phyloP scores from a whole-genome alignment of 495 filamentous ascomycete species.

The Ramalina intermedia region DNA sequence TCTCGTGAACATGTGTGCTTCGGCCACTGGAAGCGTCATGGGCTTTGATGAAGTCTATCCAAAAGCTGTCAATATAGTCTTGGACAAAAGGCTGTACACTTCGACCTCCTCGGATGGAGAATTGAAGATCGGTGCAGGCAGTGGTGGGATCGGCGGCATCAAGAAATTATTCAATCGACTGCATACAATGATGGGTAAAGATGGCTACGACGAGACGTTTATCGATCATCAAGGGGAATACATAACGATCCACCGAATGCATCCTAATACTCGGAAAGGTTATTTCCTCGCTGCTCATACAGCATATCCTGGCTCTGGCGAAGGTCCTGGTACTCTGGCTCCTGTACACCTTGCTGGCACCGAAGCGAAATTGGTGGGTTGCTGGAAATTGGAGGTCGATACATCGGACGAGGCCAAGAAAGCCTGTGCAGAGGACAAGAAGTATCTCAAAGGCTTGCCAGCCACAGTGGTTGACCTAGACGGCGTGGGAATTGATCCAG shows the following conservation, averaged over 20 bases:
- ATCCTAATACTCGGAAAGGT: slow-evolving; percentile 78
- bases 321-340: slow-evolving; percentile 58
- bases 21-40: slow-evolving; percentile 87
- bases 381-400: slow-evolving; percentile 81
- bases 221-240: slow-evolving; percentile 94
- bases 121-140: slow-evolving; percentile 44
- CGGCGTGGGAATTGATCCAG: slow-evolving; percentile 50
- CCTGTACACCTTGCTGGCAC: slow-evolving; percentile 64
- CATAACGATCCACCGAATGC: slow-evolving; percentile 88
- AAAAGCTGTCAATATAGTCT: slow-evolving; percentile 74
- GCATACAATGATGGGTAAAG: slow-evolving; percentile 83
- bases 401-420: slow-evolving; percentile 46
- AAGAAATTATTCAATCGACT: slow-evolving; percentile 87
- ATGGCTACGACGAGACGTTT: slow-evolving; percentile 88
- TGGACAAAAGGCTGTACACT: slow-evolving; percentile 68
- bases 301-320: slow-evolving; percentile 77
- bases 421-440: slow-evolving; percentile 50
- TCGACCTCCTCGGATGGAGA: slow-evolving; percentile 51
- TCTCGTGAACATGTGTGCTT: slow-evolving; percentile 88
- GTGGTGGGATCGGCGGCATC: slow-evolving; percentile 72
- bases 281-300: slow-evolving; percentile 93
- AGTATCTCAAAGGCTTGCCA: slow-evolving; percentile 62
- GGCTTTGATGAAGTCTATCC: slow-evolving; percentile 99
- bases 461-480: slow-evolving; percentile 61
- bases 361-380: slow-evolving; percentile 63